A percentile compares a stretch with the other conserved stretches of the same genome.
Conservation (phyloP, 106 monocot species). For the Allium sativum region DNA sequence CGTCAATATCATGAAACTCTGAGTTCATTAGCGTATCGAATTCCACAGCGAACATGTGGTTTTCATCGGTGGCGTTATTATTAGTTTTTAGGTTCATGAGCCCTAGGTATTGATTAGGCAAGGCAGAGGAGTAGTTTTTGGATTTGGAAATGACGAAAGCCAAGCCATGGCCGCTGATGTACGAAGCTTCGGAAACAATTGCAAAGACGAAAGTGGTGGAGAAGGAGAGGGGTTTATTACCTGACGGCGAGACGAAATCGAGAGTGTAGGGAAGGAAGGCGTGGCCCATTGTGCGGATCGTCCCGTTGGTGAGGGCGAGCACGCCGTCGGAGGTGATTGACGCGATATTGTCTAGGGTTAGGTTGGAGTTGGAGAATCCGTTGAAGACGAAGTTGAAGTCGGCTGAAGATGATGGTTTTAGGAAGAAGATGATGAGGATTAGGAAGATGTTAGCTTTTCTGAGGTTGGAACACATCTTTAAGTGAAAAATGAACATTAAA, state of each 20-base stretch:
- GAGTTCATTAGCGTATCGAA: constrained; percentile 44
- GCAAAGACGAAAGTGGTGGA: constrained; percentile 14
- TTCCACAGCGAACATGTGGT: constrained; percentile 44
- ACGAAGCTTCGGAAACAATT: not conserved
- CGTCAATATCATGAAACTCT: constrained; percentile 17
- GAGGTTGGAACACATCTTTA: too few species aligned
- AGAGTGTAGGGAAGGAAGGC: constrained; percentile 3
- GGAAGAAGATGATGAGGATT: not conserved
- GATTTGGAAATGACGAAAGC: constrained; percentile 7
- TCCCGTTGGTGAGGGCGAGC: not conserved
- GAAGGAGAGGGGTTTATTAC: constrained; percentile 5
- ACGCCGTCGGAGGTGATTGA: constrained; percentile 5
- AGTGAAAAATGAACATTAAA: too few species aligned
- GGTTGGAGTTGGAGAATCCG: constrained; percentile 1
- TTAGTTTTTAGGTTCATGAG: constrained; percentile 2
- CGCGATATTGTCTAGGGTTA: not conserved
- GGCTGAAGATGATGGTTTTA: not conserved
- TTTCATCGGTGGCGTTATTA: constrained; percentile 4
- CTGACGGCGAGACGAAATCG: not conserved
- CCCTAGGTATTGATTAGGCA: not conserved
- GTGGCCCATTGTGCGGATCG: not conserved
- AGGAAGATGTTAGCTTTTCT: too few species aligned
- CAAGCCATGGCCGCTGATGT: constrained; percentile 1
- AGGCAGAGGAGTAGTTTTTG: not conserved
- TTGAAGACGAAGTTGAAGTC: constrained; percentile 7